A percentile compares a stretch with the other conserved stretches of the same genome.
These are phyloP conservation scores for Pseudomonodictys pantanalensis DNA, from an alignment of 495 filamentous ascomycete species.

Conservation along the genomic window DNA sequence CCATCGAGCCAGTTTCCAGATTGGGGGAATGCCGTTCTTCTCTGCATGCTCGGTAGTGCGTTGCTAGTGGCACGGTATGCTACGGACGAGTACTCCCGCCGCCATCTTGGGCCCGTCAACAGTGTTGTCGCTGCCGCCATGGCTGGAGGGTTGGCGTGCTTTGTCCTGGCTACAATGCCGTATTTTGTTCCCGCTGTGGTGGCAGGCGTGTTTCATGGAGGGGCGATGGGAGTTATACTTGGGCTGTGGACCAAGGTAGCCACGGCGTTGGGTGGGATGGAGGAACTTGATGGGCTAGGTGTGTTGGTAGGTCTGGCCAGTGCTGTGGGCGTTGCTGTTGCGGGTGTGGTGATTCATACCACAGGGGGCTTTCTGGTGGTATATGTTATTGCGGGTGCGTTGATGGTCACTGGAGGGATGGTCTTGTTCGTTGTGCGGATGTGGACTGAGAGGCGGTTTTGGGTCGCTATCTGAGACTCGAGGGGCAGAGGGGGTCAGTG, in stretches of 20 bases:
- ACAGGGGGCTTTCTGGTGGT: no score
- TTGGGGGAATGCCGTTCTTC: neutral
- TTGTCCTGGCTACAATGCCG: neutral
- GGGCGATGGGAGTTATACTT: neutral
- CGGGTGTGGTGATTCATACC: no score
- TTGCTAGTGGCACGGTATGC: neutral
- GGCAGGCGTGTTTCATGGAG: neutral
- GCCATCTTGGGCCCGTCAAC: slow-evolving; percentile 35
- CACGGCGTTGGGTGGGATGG: no score
- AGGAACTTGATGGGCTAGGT: no score
- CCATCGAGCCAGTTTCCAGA: slow-evolving; percentile 26
- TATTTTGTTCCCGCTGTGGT: neutral
- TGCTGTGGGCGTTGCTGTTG: no score
- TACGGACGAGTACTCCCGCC: slow-evolving; percentile 6
- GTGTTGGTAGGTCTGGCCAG: no score
- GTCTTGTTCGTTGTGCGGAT: no score
- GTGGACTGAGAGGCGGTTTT: no score
- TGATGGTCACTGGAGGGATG: no score
- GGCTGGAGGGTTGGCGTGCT: slow-evolving; percentile 7
- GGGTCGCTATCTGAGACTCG: no score
- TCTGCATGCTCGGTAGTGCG: neutral
- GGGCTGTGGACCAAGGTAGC: neutral
- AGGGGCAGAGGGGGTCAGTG: no score
- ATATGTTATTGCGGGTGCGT: no score
- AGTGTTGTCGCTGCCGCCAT: slow-evolving; percentile 28